These are phyloP conservation scores for Quercus cerris DNA, from an alignment of 306 rosid genomes.

Conservation along the genomic window DNA sequence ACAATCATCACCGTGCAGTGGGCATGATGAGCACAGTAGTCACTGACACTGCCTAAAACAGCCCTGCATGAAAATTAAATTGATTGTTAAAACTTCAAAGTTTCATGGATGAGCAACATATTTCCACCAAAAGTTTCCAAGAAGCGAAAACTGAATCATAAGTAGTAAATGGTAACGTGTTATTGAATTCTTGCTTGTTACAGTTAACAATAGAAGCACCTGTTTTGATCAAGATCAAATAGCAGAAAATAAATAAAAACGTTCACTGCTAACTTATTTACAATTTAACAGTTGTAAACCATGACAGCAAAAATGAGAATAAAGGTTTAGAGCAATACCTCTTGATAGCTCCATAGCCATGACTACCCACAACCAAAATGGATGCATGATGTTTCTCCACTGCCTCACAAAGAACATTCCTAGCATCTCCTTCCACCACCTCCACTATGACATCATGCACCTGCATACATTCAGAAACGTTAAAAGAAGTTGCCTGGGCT, in stretches of 20 bases:
- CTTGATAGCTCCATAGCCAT: conserved; percentile 76
- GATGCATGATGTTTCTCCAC: conserved; percentile 71
- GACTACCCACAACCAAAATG: conserved; percentile 67
- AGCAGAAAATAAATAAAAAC: not conserved
- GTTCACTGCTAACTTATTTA: no score
- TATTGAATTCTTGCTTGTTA: not conserved
- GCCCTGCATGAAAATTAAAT: conserved; percentile 47
- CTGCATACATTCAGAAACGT: conserved; percentile 19
- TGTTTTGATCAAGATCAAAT: not conserved
- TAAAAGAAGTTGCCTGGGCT: not conserved
- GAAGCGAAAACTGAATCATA: no score
- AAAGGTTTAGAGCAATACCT: conserved; percentile 28
- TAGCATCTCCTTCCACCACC: conserved; percentile 67
- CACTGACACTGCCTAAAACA: conserved; percentile 77
- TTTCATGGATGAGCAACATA: no score
- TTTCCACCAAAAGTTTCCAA: no score
- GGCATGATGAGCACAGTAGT: conserved; percentile 79
- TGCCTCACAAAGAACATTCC: conserved; percentile 71
- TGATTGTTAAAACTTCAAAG: not conserved
- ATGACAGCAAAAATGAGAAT: not conserved
- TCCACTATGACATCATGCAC: conserved; percentile 36
- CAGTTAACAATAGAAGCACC: not conserved
- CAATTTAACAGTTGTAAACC: not conserved
- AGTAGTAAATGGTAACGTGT: no score
- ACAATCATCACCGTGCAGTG: conserved; percentile 73